Evolutionary conservation across 2,329 filamentous ascomycete species (phyloP).

Genomic region (Pyricularia pennisetigena): DNA sequence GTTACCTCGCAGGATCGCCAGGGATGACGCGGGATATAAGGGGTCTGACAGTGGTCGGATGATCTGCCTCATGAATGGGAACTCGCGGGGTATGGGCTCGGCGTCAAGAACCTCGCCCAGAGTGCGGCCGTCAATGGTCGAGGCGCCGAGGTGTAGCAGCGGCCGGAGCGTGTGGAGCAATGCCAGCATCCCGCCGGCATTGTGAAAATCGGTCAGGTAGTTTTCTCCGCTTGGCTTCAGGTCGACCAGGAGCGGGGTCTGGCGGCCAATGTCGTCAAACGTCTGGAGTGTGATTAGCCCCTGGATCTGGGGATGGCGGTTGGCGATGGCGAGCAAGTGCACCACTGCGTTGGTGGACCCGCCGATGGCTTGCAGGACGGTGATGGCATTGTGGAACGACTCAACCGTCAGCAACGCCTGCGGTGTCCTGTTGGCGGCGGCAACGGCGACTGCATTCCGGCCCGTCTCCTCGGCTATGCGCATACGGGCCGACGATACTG

Average conservation of each 20-base stretch:
- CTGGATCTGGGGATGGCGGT: constrained; percentile 58
- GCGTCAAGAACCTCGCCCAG: constrained; percentile 68
- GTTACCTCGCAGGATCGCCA: constrained; percentile 77
- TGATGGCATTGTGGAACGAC: constrained; percentile 77
- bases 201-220: constrained; percentile 85
- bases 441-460: constrained; percentile 55
- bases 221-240: constrained; percentile 80
- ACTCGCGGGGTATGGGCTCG: constrained; percentile 45
- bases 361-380: constrained; percentile 72
- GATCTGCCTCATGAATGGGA: constrained; percentile 22
- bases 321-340: constrained; percentile 77
- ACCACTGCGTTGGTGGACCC: constrained; percentile 80
- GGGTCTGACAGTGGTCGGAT: constrained; percentile 57
- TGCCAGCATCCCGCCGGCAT: constrained; percentile 75
- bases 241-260: constrained; percentile 73
- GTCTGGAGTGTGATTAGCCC: constrained; percentile 61
- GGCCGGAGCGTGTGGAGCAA: constrained; percentile 71
- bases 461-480: constrained; percentile 69
- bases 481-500: constrained; percentile 67
- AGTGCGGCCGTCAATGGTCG: constrained; percentile 77
- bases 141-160: constrained; percentile 65
- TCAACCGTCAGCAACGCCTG: constrained; percentile 61
- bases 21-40: constrained; percentile 67
- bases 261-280: constrained; percentile 67
- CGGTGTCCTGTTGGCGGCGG: constrained; percentile 60